Evolutionary conservation across 371 early-diverging fungal genomes (phyloP).

Genomic region (Mortierella sp.): DNA sequence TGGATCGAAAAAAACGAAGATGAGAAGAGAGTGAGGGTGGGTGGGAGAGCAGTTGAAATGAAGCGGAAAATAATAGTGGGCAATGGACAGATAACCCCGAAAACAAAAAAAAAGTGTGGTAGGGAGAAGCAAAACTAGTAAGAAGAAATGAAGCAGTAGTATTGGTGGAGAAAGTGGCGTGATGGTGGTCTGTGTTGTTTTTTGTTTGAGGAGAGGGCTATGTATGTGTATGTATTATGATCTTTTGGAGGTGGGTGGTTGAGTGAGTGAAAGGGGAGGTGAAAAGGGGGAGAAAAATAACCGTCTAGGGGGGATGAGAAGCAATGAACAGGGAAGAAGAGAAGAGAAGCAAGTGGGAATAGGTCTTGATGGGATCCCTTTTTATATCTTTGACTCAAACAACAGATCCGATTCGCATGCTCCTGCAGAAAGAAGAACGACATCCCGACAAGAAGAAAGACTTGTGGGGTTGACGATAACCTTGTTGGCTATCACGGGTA

Average conservation of each 20-base stretch:
- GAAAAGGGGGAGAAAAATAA: neutral
- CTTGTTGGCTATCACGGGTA: conserved; percentile 9
- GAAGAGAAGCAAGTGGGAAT: neutral
- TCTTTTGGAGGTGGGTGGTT: too few species aligned
- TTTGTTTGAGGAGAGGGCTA: neutral
- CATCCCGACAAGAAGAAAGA: neutral
- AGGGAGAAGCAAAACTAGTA: neutral
- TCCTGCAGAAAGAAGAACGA: neutral
- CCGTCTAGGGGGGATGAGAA: neutral
- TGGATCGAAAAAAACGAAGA: neutral
- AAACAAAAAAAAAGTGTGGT: neutral
- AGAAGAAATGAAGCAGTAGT: conserved; percentile 1
- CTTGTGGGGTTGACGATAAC: neutral
- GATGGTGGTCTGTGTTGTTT: conserved; percentile 3
- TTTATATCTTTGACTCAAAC: neutral
- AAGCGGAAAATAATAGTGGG: neutral
- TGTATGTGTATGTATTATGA: neutral
- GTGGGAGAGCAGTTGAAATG: neutral
- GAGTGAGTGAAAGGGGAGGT: too few species aligned
- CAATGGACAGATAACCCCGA: neutral
- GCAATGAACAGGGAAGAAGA: neutral
- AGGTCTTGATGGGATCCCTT: neutral
- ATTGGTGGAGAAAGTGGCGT: conserved; percentile 9
- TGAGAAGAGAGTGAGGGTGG: neutral
- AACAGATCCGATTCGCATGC: neutral